phyloP scores from a whole-genome alignment of 345 rosid species.

The Sonneratia alba region DNA sequence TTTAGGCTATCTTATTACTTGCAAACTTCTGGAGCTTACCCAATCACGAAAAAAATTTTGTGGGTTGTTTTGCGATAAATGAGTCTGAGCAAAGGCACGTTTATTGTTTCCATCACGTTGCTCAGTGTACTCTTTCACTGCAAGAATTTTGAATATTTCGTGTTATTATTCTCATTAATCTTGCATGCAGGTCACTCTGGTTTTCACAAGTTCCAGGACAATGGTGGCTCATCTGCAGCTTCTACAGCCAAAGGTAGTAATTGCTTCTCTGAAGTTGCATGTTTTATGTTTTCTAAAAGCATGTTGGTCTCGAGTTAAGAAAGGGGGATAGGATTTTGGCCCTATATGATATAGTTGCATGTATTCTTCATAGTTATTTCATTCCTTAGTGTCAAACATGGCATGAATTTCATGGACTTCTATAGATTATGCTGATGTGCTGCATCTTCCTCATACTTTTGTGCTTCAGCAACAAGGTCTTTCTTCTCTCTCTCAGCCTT shows the following conservation, averaged over 20 bases:
- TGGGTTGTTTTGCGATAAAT: too few relatives aligned
- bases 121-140: not conserved
- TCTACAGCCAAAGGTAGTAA: constrained; percentile 39
- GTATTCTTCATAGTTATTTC: constrained; percentile 1
- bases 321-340: not conserved
- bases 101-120: not conserved
- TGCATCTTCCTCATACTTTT: not conserved
- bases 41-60: too few relatives aligned
- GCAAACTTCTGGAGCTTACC: too few relatives aligned
- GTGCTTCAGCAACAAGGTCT: constrained; percentile 46
- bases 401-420: not conserved
- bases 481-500: constrained; percentile 73
- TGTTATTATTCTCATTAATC: constrained; percentile 4
- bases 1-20: too few relatives aligned
- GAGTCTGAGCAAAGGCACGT: too few relatives aligned
- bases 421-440: not conserved
- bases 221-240: constrained; percentile 24
- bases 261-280: not conserved
- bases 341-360: not conserved
- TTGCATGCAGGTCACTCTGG: constrained; percentile 27
- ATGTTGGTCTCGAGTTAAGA: not conserved
- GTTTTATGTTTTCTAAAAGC: not conserved
- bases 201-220: constrained; percentile 25
- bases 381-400: not conserved
- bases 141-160: not conserved